A percentile compares a stretch with the other conserved stretches of the same genome.
Conservation (phyloP, 169 alveolate species). For the Fabrea salina region DNA sequence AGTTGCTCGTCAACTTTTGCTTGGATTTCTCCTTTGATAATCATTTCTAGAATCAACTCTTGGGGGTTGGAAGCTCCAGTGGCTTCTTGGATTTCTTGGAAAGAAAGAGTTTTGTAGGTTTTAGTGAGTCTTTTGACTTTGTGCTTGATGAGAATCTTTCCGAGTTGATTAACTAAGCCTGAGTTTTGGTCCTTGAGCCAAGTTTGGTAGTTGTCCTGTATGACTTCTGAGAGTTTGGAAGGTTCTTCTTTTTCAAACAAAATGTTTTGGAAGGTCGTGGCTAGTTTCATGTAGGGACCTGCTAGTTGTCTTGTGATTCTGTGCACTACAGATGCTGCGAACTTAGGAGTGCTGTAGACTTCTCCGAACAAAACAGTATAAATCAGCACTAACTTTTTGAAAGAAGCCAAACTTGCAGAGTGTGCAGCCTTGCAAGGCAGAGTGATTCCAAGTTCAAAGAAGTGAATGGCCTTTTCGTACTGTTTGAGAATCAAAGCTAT, state of each 20-base stretch:
- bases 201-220: background rate
- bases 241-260: background rate
- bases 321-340: background rate
- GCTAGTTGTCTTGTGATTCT: background rate
- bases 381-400: background rate
- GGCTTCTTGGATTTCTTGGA: background rate
- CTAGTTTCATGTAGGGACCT: background rate
- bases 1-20: background rate
- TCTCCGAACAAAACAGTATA: background rate
- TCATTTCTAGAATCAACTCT: background rate
- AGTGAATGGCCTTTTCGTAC: background rate
- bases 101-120: background rate
- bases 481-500: background rate
- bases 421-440: background rate
- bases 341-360: background rate
- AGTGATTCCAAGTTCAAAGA: constrained; percentile 3
- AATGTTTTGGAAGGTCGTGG: background rate
- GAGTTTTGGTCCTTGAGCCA: background rate
- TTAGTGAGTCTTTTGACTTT: background rate
- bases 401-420: constrained; percentile 4
- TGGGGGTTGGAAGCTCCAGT: background rate
- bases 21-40: background rate
- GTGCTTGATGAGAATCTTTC: background rate
- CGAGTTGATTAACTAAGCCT: background rate
- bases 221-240: background rate